Base-by-base conservation (phyloP, 805 yeast species). In the Yamadazyma ubonensis region DNA sequence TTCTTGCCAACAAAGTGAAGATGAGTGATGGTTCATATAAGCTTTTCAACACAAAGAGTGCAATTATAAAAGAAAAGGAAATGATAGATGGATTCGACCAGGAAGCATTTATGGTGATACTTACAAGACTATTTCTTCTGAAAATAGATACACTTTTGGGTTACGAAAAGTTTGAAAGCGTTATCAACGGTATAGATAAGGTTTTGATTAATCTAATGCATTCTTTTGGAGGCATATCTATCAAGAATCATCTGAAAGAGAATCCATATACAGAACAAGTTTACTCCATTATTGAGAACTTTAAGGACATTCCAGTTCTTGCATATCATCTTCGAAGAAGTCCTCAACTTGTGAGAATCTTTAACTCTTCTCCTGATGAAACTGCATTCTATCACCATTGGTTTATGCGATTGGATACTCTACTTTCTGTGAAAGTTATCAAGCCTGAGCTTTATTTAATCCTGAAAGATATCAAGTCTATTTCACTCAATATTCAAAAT, bases 361-460 rank as follows among this genome's bases (percentile, higher is more conserved):
- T 67, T 50, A 70, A 70, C 44, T 58, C 68, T 8, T 62, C 69
- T 36, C 76, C 75, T 0, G 76, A 71, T 40, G 75, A 70, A 46
- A 66, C 73, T n/a, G 68, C 73, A 10, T 59, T 46, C 43, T 57
- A 66, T 42, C 70, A 67, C 42, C 55, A 57, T 32, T 50, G 59
- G 55, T 64, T 65, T 29, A 38, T 57, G 33, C 52, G 44, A 29
- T 37, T 53, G 18, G 39, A 47, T 6, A 31, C 42, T 10, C 45
- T 49, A 3, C 36, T 37, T 5, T 55, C 70, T 1, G 31, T 51
- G 14, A 39, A 39, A 6, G 54, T 55, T 34, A 60, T 69, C 22
- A 46, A 50, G 26, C 74, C 74, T 1, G 41, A 37, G n/a, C 41
- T 65, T n/a, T 59, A 51, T 42, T 41, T 44, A 15, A 19, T 52